Evolutionary conservation across 1,139 yeast genomes (phyloP).

Genomic region (Debaryomyces sp.): DNA sequence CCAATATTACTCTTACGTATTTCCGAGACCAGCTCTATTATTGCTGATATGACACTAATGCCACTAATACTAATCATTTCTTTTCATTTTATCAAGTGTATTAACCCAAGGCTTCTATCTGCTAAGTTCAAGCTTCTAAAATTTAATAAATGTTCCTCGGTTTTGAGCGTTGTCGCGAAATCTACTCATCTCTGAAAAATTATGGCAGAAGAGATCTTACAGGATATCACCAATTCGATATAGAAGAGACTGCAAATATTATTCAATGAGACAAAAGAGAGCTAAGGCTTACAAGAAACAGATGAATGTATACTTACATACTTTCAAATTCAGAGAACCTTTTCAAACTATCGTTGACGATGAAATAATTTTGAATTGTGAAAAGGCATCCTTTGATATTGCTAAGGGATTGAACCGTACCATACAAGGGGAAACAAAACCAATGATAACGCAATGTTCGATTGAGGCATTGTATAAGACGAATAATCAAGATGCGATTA

Average conservation of each 20-base stretch:
- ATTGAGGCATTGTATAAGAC: conserved; percentile 81
- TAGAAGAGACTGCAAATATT: not conserved
- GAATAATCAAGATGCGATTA: conserved; percentile 73
- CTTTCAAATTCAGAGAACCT: conserved; percentile 93
- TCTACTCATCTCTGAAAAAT: not conserved
- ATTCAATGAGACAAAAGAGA: conserved; percentile 86
- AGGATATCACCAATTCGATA: not conserved
- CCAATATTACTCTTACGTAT: too few relatives aligned
- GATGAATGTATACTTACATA: conserved; percentile 77
- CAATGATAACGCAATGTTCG: conserved; percentile 97
- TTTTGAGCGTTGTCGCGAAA: not conserved
- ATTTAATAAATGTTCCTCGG: not conserved
- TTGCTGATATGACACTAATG: too few relatives aligned
- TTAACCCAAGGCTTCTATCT: not conserved
- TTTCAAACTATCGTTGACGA: conserved; percentile 88
- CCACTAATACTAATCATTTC: not conserved
- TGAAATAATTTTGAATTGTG: conserved; percentile 67
- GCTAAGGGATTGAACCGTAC: conserved; percentile 79
- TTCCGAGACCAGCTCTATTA: not conserved
- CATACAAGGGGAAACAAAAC: conserved; percentile 82
- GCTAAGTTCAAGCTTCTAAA: too few relatives aligned
- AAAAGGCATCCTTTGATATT: conserved; percentile 69
- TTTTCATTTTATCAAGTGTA: too few relatives aligned
- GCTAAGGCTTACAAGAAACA: conserved; percentile 94
- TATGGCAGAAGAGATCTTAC: not conserved